Percentiles rank a stretch among this genome's conserved stretches.
These are phyloP conservation scores for Yarrowia divulgata DNA, from an alignment of 805 yeast species.

Conservation along the genomic window DNA sequence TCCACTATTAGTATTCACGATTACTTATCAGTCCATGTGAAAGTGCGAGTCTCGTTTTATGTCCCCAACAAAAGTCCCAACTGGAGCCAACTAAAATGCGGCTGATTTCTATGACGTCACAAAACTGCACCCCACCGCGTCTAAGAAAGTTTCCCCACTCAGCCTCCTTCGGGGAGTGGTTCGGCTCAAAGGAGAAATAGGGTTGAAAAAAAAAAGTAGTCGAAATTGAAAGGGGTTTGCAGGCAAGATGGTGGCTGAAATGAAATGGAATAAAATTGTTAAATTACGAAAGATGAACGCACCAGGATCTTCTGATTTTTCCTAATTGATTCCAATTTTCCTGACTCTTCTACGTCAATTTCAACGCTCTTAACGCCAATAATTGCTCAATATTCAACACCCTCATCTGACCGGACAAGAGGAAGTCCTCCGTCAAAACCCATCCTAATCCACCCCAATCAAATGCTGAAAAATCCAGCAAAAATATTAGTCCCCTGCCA, in stretches of 20 bases:
- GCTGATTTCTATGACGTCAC: constrained; percentile 9
- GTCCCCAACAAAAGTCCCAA: background rate
- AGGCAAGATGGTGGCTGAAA: too few relatives aligned
- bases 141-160: constrained; percentile 16
- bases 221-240: background rate
- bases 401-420: too few relatives aligned
- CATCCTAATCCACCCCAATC: background rate
- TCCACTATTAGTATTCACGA: background rate
- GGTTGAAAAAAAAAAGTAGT: background rate
- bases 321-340: background rate
- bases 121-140: constrained; percentile 11
- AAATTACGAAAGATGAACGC: too few relatives aligned
- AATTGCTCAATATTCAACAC: too few relatives aligned
- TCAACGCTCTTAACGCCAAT: too few relatives aligned
- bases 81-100: background rate
- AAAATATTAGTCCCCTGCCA: background rate
- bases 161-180: constrained; percentile 27
- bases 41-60: background rate
- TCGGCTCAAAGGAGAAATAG: constrained; percentile 38
- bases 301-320: too few relatives aligned
- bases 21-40: constrained; percentile 8
- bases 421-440: too few relatives aligned
- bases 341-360: too few relatives aligned
- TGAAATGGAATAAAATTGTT: too few relatives aligned
- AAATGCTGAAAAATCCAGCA: background rate